Base-by-base conservation (phyloP, 2,329 filamentous ascomycete genomes). In the Purpureocillium takamizusanense region DNA sequence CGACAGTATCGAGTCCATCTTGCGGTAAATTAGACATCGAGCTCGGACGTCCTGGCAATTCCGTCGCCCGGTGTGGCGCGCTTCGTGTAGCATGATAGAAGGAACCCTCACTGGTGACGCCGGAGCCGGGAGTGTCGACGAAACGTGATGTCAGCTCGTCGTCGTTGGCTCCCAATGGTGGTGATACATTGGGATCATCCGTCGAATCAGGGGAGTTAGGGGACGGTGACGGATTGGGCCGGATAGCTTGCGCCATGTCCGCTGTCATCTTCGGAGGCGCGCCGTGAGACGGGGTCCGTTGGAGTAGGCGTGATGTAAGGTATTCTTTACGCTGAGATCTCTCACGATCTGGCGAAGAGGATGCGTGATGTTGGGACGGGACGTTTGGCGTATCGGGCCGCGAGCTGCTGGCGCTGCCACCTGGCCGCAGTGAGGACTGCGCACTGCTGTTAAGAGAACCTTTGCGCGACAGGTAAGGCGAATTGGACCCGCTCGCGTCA, bases 301-400 rank as follows among this genome's bases (percentile, higher is more conserved):
- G 74, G 2, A 87, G 67, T 29, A 86, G 60, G 42, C 79, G 71
- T 23, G 80, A 79, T 7, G 81, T 85, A 37, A 85, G 72, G 43
- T 81, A 76, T 49, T 79, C 75, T 43, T 77, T 80, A 51, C 81
- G 78, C 28, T 69, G 65, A 12, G 59, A 52, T 23, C 62, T 65
- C 41, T 67, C 59, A 40, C 61, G 63, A 30, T 66, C 60, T 17
- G 62, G 58, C 15, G 51, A 57, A 37, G 48, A 50, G 18, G 48
- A 43, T 32, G 42, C 30, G 13, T 33, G 40, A 17, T 21, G 35
- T 28, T 36, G 45, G 27, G 36, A 38, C 33, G 45, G 45, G 27
- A 55, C 54, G 45, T 38, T 53, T 35, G 60, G 58, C 7, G 59
- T 62, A 18, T 55, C 51, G n/a, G 61, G 55, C 45, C 54, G 55